Evolutionary conservation across 139 green algal genomes (phyloP), one percentile per base, ranked within the genome.

Genomic region (Micractinium conductrix): DNA sequence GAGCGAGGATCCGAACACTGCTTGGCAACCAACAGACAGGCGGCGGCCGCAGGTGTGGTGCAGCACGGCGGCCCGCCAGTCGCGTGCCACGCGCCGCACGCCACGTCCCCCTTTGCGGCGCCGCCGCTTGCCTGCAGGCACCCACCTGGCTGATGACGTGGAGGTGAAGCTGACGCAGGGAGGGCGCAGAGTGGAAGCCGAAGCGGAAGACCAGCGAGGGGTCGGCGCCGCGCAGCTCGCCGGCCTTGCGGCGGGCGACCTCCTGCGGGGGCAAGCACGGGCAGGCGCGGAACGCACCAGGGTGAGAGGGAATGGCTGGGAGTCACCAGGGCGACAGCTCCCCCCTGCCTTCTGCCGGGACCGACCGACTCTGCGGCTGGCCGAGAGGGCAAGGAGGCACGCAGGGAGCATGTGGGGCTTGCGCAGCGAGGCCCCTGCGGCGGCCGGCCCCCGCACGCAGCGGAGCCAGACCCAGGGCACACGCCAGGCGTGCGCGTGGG

Each of bases 161-260:
- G 78, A 98, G 69, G 85, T 98, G 96, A 71, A 98, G 90, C 84
- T 98, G 96, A 28, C 58, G 74, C 91, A 98, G 94, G 17, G 89
- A 95, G 24, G 95, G 95, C 0, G 94, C 58, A 17, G 81, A 60
- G 78, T 98, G 95, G 80, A 98, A 98, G 68, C 95, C 95, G 2
- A 93, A 48, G 22, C 78, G 87, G 81, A 96, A 96, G 30, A 24
- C 33, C 44, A 50, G 79, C 19, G 26, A 28, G 16, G 60, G 65
- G 33, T 72, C 7, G 10, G 10, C 42, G 3, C 14, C 22, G 30
- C 45, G 37, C 45, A 68, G 74, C n/a, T 44, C 43, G 42, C 1
- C 65, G 28, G 37, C 33, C 12, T 40, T 43, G 12, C n/a, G 65
- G n/a, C 38, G 50, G 0, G 60, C 80, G 6, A 85, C 80, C 0